Percentiles rank a stretch among this genome's conserved stretches.
These are phyloP conservation scores for Psilocybe cyanescens DNA, from an alignment of 768 basidiomycete species.

Conservation along the genomic window DNA sequence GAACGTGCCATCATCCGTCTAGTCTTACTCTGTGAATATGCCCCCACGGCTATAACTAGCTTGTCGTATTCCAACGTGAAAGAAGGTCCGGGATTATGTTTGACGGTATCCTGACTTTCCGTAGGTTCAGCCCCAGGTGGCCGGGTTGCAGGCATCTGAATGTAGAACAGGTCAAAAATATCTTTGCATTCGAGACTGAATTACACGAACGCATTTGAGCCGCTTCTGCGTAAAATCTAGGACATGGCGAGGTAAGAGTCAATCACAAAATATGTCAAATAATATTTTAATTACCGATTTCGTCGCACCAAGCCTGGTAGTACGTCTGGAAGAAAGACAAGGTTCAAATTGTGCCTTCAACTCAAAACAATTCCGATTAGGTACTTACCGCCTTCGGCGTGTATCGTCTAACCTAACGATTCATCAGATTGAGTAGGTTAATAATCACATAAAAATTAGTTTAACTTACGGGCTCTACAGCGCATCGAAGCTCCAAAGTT, in stretches of 20 bases:
- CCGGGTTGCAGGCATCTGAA: constrained; percentile 66
- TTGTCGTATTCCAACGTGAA: constrained; percentile 78
- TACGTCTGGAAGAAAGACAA: constrained; percentile 44
- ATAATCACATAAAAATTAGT: background rate
- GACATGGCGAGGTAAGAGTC: background rate
- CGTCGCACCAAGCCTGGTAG: constrained; percentile 80
- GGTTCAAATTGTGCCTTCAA: background rate
- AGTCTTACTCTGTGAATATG: constrained; percentile 78
- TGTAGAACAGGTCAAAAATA: background rate
- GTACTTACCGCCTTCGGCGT: constrained; percentile 56
- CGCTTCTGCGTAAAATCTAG: constrained; percentile 65
- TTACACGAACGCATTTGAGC: constrained; percentile 56
- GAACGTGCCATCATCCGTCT: background rate
- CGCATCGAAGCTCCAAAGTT: constrained; percentile 81
- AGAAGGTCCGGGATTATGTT: constrained; percentile 19
- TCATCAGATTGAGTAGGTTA: background rate
- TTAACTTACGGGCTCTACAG: constrained; percentile 73
- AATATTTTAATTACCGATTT: constrained; percentile 49
- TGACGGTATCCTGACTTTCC: constrained; percentile 16
- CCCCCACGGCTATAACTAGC: constrained; percentile 83
- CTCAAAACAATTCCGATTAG: background rate
- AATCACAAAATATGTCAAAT: background rate
- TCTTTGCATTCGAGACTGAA: background rate
- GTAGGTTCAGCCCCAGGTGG: constrained; percentile 38
- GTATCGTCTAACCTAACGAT: constrained; percentile 53